Conservation (phyloP, 1,284 basidiomycete genomes). For the Irpex sp. region DNA sequence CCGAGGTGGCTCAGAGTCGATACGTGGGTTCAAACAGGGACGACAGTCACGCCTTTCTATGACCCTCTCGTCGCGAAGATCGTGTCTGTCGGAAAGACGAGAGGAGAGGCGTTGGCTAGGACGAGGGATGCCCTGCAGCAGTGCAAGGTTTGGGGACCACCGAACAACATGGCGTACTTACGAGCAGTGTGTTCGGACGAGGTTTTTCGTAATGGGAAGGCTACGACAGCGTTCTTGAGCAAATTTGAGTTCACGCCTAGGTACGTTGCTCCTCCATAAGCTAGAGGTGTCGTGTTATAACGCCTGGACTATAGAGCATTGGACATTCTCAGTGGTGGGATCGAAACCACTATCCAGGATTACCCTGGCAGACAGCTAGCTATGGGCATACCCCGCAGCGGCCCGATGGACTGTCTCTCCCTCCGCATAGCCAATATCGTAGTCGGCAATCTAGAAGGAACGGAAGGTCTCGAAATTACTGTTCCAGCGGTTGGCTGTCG, state of each 20-base stretch:
- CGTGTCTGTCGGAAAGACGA: slow-evolving; percentile 37
- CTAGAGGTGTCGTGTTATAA: neutral
- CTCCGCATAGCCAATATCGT: slow-evolving; percentile 58
- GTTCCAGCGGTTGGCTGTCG: slow-evolving; percentile 18
- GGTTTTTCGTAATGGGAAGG: slow-evolving; percentile 40
- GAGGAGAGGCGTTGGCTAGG: slow-evolving; percentile 37
- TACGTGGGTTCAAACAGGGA: slow-evolving; percentile 50
- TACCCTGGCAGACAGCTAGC: slow-evolving; percentile 53
- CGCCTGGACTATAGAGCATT: slow-evolving; percentile 37
- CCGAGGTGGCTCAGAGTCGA: slow-evolving; percentile 45
- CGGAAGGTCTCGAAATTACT: slow-evolving; percentile 55
- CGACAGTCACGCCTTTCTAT: slow-evolving; percentile 47
- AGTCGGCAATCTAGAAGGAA: slow-evolving; percentile 47
- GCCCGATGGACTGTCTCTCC: slow-evolving; percentile 60
- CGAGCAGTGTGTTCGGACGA: slow-evolving; percentile 36
- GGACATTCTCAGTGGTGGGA: slow-evolving; percentile 51
- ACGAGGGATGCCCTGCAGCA: slow-evolving; percentile 32
- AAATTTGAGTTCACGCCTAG: slow-evolving; percentile 36
- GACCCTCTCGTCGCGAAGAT: slow-evolving; percentile 56
- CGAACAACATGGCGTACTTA: slow-evolving; percentile 53
- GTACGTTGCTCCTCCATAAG: slow-evolving; percentile 20
- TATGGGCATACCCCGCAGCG: slow-evolving; percentile 59
- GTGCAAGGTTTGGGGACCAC: slow-evolving; percentile 41
- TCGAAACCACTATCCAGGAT: slow-evolving; percentile 63
- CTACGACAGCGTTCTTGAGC: slow-evolving; percentile 53